Percentiles rank a stretch among this genome's conserved stretches.
Conservation (phyloP, 2,329 filamentous ascomycete genomes). For the Fusarium concolor region DNA sequence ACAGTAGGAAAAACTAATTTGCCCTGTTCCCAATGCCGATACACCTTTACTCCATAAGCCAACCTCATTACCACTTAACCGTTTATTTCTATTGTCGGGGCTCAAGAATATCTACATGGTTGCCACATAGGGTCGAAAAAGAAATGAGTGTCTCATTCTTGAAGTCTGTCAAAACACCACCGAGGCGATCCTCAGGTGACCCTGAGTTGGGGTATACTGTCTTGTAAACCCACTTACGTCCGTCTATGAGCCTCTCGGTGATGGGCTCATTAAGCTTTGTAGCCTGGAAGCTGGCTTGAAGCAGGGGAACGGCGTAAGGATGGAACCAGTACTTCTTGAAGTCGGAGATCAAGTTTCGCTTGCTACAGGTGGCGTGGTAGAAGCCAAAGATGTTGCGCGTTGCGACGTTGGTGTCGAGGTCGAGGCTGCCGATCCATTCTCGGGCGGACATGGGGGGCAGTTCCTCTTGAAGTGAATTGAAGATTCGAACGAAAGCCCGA, state of each 20-base stretch:
- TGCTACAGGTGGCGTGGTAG: slow-evolving; percentile 55
- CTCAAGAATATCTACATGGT: slow-evolving; percentile 14
- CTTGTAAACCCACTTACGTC: slow-evolving; percentile 47
- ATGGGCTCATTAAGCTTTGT: slow-evolving; percentile 42
- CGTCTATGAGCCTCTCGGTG: slow-evolving; percentile 47
- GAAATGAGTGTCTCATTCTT: slow-evolving; percentile 30
- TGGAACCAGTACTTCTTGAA: slow-evolving; percentile 55
- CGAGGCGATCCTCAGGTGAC: slow-evolving; percentile 20
- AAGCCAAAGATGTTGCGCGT: slow-evolving; percentile 53
- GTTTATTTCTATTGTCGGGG: background rate
- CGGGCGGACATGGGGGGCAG: slow-evolving; percentile 15
- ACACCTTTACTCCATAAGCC: slow-evolving; percentile 18
- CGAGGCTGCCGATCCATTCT: slow-evolving; percentile 26
- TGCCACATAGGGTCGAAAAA: slow-evolving; percentile 18
- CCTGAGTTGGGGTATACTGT: slow-evolving; percentile 19
- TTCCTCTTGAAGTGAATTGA: slow-evolving; percentile 18
- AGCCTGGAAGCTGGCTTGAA: slow-evolving; percentile 45
- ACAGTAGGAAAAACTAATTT: background rate
- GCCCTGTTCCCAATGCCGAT: slow-evolving; percentile 1
- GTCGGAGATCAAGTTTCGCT: slow-evolving; percentile 48
- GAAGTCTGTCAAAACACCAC: slow-evolving; percentile 38
- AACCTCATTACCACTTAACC: slow-evolving; percentile 3
- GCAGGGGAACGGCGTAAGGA: slow-evolving; percentile 49
- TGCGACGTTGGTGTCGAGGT: slow-evolving; percentile 38
- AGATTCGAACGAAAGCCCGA: slow-evolving; percentile 11